A percentile compares a stretch with the other conserved stretches of the same genome.
These are phyloP conservation scores for Globisporangium alternatum DNA, from an alignment of 352 stramenopile genomes.

Conservation along the genomic window DNA sequence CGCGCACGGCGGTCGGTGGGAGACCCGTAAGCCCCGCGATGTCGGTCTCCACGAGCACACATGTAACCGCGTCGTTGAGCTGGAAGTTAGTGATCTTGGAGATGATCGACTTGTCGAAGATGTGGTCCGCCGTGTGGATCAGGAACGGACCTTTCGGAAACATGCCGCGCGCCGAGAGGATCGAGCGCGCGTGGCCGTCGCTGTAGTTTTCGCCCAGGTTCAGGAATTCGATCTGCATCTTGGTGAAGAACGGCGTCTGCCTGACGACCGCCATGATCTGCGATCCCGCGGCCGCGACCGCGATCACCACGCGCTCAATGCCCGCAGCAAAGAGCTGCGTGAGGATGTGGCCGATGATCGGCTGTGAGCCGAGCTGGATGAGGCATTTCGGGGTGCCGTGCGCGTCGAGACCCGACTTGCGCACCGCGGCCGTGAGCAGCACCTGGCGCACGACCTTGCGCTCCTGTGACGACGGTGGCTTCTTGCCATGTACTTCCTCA, in stretches of 20 bases:
- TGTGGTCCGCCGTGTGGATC: constrained; percentile 84
- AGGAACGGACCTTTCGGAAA: constrained; percentile 76
- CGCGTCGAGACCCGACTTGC: constrained; percentile 48
- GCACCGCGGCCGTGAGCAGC: constrained; percentile 61
- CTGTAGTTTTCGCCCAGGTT: constrained; percentile 78
- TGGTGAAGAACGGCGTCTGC: constrained; percentile 62
- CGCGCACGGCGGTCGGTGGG: constrained; percentile 55
- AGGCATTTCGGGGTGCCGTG: constrained; percentile 67
- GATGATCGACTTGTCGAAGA: constrained; percentile 81
- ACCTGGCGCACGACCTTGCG: constrained; percentile 41
- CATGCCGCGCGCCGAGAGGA: constrained; percentile 75
- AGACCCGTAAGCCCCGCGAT: constrained; percentile 58
- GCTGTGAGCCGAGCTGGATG: constrained; percentile 67
- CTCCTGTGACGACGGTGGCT: constrained; percentile 9
- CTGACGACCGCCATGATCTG: constrained; percentile 66
- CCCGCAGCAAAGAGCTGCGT: constrained; percentile 74
- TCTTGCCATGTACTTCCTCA: not conserved
- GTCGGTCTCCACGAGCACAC: constrained; percentile 73
- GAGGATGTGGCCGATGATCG: constrained; percentile 76
- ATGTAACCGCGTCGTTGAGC: constrained; percentile 56
- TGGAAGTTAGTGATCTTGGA: constrained; percentile 56
- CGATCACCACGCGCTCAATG: constrained; percentile 78
- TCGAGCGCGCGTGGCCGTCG: constrained; percentile 68
- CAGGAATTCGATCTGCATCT: constrained; percentile 84
- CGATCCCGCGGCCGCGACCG: constrained; percentile 50